phyloP scores from a whole-genome alignment of 768 basidiomycete species.

The Termitomyces sp. region DNA sequence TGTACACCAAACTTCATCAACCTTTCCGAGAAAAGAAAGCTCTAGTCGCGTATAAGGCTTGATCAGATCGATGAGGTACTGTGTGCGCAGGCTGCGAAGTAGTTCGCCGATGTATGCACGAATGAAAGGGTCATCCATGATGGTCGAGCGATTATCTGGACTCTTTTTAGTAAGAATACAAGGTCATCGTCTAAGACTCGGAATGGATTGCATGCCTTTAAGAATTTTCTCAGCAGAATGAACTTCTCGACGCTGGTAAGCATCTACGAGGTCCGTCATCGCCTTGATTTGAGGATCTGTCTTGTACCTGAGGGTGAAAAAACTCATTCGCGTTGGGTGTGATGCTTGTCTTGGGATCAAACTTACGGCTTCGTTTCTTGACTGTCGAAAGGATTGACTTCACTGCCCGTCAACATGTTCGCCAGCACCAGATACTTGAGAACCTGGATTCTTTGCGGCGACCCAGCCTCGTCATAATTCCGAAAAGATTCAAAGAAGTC shows the following conservation, averaged over 20 bases:
- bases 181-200: not conserved
- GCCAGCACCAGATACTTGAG: slow-evolving; percentile 97
- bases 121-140: slow-evolving; percentile 96
- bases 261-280: slow-evolving; percentile 96
- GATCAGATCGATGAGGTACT: slow-evolving; percentile 96
- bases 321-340: not conserved
- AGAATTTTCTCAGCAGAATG: slow-evolving; percentile 97
- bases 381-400: slow-evolving; percentile 98
- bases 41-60: slow-evolving; percentile 96
- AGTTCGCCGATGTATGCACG: slow-evolving; percentile 95
- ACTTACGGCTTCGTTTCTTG: slow-evolving; percentile 97
- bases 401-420: slow-evolving; percentile 97
- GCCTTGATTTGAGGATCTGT: slow-evolving; percentile 94
- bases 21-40: slow-evolving; percentile 89
- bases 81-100: slow-evolving; percentile 87
- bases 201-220: slow-evolving; percentile 46
- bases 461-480: slow-evolving; percentile 98
- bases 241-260: slow-evolving; percentile 94
- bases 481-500: slow-evolving; percentile 99
- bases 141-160: slow-evolving; percentile 87
- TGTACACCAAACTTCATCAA: slow-evolving; percentile 20
- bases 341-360: not conserved
- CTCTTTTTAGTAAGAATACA: not conserved
- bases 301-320: slow-evolving; percentile 65
- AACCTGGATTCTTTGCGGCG: slow-evolving; percentile 94